Conservation (phyloP, 2,329 filamentous ascomycete species). For the Trichoderma citrinoviride region DNA sequence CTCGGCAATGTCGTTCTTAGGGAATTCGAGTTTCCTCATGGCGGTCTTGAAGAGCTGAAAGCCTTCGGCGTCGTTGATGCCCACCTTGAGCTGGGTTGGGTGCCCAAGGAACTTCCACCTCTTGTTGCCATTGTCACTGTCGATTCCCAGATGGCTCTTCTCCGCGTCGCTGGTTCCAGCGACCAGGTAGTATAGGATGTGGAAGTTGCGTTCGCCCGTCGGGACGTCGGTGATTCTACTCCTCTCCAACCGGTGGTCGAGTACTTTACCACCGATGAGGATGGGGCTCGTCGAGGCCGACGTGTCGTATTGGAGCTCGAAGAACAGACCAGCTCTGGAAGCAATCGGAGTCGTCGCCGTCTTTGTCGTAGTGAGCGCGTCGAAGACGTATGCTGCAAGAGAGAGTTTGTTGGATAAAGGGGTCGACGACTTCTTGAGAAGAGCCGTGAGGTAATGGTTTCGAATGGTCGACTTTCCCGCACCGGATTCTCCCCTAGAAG, state of each 20-base stretch:
- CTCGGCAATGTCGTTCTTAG: slow-evolving; percentile 88
- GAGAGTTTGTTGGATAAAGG: slow-evolving; percentile 92
- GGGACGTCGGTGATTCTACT: slow-evolving; percentile 89
- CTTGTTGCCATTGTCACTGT: slow-evolving; percentile 61
- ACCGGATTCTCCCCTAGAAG: slow-evolving; percentile 82
- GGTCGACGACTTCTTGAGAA: slow-evolving; percentile 87
- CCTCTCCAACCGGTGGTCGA: slow-evolving; percentile 89
- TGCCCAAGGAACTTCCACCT: slow-evolving; percentile 96
- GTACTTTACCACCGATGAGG: slow-evolving; percentile 87
- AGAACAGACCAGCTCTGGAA: slow-evolving; percentile 92
- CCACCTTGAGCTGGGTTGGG: slow-evolving; percentile 93
- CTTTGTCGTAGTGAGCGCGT: slow-evolving; percentile 94
- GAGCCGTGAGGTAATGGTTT: slow-evolving; percentile 78
- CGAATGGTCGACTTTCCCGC: slow-evolving; percentile 94
- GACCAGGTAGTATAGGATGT: slow-evolving; percentile 91
- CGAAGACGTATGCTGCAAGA: slow-evolving; percentile 91
- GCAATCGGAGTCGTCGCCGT: slow-evolving; percentile 92
- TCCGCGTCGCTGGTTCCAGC: slow-evolving; percentile 89
- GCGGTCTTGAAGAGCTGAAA: slow-evolving; percentile 98
- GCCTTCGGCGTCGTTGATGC: slow-evolving; percentile 91
- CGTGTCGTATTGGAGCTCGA: slow-evolving; percentile 95
- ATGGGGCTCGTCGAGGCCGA: slow-evolving; percentile 79
- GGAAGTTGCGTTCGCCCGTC: slow-evolving; percentile 94
- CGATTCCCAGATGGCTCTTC: slow-evolving; percentile 74
- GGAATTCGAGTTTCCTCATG: slow-evolving; percentile 89